Base-by-base conservation (phyloP, 805 yeast genomes). In the Blastobotrys attinorum region DNA sequence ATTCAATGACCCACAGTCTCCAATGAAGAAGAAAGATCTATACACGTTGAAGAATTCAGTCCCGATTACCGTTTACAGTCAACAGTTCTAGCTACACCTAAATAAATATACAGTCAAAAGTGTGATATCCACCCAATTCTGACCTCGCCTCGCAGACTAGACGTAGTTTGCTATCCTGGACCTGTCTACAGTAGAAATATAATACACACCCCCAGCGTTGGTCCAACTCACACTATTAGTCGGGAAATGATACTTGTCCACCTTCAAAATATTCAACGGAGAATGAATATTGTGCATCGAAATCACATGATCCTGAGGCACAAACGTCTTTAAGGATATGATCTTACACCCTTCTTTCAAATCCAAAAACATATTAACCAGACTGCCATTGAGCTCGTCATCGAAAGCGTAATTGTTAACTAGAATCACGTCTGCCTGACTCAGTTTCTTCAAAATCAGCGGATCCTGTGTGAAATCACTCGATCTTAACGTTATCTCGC, bases 171-270 rank as follows among this genome's bases (percentile, higher is more conserved):
- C 29, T 7, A 25, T 25, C 10, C 56, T 39, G 8, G 56, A 52
- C 27, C 67, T 49, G 44, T 71, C 67, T 3, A 85, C 84, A 7
- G 87, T 80, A 13, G 92, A 76, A 5, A 89, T 76, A 60, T 75
- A 89, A 61, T 84, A 88, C 7, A 76, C 78, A 43, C 87, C 87
- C 39, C 83, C 86, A 4, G 81, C 79, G 48, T 67, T 70, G 0
- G 96, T 87, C 97, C 97, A 88, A 38, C 94, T 83, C 6, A 89
- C 96, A 35, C 88, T 76, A 44, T 79, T 77, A 43, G 75, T 73
- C 15, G 75, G 79, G 51, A 87, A 81, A 56, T 74, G 73, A 49
- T 68, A 77, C 52, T 75, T 76, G 44, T 76, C 76, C 3, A 85
- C 87, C 34, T 66, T 66, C 44, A 87, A 67, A 53, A 79, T 70